Evolutionary conservation across 208 protist species (phyloP).

Genomic region (Herpetomonas tarakana): DNA sequence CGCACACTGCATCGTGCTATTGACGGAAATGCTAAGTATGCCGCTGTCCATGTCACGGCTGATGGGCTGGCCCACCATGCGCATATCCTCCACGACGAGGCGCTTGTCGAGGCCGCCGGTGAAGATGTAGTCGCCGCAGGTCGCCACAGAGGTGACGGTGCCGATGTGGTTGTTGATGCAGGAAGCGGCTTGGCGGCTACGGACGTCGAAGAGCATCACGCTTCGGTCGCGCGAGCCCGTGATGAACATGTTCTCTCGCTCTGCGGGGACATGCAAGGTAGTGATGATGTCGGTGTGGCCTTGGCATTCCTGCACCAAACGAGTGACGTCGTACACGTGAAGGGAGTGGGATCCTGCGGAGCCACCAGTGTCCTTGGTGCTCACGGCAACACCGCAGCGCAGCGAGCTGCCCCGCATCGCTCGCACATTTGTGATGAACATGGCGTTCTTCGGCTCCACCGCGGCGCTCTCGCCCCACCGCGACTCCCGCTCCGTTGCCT

Average conservation of each 20-base stretch:
- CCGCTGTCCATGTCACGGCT: conserved; percentile 76
- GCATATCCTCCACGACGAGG: conserved; percentile 70
- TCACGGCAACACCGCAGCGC: conserved; percentile 63
- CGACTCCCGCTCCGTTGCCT: conserved; percentile 39
- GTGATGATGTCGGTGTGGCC: conserved; percentile 87
- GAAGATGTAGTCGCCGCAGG: conserved; percentile 78
- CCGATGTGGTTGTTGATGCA: conserved; percentile 60
- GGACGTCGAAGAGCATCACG: conserved; percentile 77
- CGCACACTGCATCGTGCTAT: conserved; percentile 63
- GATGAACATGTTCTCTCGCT: conserved; percentile 63
- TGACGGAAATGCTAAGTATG: conserved; percentile 71
- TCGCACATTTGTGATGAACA: conserved; percentile 75
- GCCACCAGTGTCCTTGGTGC: conserved; percentile 11
- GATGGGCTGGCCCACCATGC: conserved; percentile 60
- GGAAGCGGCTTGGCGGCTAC: conserved; percentile 32
- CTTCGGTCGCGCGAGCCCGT: conserved; percentile 83
- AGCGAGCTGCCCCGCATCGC: conserved; percentile 36
- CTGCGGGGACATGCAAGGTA: conserved; percentile 62
- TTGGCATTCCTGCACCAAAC: conserved; percentile 62
- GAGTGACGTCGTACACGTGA: conserved; percentile 61
- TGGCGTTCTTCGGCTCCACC: conserved; percentile 63
- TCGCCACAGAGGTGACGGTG: conserved; percentile 75
- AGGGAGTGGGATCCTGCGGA: conserved; percentile 29
- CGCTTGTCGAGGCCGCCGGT: conserved; percentile 77
- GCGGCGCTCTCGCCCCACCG: conserved; percentile 76